Conservation (phyloP, 441 rosid species). For the Populus trichocarpa region DNA sequence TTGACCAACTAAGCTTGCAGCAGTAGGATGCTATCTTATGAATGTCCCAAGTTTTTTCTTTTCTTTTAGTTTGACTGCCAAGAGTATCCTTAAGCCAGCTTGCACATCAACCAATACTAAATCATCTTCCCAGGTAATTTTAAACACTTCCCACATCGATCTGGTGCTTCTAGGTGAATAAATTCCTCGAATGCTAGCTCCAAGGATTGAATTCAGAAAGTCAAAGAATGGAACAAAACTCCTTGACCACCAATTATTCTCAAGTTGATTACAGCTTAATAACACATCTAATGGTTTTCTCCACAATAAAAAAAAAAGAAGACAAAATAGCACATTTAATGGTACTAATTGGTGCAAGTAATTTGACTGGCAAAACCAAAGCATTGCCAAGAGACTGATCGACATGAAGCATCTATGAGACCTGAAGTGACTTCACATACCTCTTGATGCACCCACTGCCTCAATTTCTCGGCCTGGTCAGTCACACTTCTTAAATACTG, state of each 20-base stretch:
- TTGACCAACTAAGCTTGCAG: too few relatives aligned
- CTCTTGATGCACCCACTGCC: constrained; percentile 38
- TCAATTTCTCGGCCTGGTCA: constrained; percentile 51
- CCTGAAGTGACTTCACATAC: constrained; percentile 21
- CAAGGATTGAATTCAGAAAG: too few relatives aligned
- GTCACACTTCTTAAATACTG: constrained; percentile 45
- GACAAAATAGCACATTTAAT: too few relatives aligned
- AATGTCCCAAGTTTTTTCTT: too few relatives aligned
- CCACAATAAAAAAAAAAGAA: neutral
- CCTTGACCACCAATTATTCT: neutral
- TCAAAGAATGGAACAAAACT: neutral
- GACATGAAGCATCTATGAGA: neutral
- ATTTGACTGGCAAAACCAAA: neutral
- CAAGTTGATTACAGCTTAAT: neutral
- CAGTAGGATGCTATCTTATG: too few relatives aligned
- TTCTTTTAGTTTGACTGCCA: too few relatives aligned
- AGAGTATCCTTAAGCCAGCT: too few relatives aligned
- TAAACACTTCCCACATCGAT: too few relatives aligned
- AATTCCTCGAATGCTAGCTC: too few relatives aligned
- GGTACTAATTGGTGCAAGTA: neutral
- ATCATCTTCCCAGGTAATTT: too few relatives aligned
- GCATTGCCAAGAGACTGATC: neutral
- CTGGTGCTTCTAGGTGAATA: too few relatives aligned
- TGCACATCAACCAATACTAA: too few relatives aligned
- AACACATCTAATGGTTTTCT: neutral